phyloP scores from a whole-genome alignment of 345 rosid genomes.

The Chamaenerion angustifolium region DNA sequence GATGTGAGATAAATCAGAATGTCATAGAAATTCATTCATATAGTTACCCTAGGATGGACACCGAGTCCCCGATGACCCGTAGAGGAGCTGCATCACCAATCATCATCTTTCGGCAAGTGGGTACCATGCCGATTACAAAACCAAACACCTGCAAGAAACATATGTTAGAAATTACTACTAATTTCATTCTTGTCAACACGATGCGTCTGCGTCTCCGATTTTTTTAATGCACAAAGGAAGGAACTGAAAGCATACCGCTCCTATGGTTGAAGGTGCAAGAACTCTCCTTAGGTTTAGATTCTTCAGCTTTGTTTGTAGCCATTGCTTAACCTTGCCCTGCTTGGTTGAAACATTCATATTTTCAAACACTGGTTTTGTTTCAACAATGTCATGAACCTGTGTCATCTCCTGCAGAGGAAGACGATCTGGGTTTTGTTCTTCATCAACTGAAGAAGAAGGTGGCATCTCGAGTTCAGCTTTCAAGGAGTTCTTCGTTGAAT shows the following conservation, averaged over 20 bases:
- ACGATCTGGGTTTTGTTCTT: slow-evolving; percentile 9
- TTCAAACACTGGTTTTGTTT: too few species aligned
- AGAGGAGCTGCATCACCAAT: slow-evolving; percentile 29
- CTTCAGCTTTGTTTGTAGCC: slow-evolving; percentile 2
- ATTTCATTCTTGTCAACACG: too few species aligned
- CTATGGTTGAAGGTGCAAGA: slow-evolving; percentile 31
- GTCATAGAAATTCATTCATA: too few species aligned
- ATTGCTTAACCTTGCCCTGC: slow-evolving; percentile 7
- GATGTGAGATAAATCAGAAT: too few species aligned
- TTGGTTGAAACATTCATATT: too few species aligned
- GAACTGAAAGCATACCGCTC: slow-evolving; percentile 13
- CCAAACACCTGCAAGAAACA: slow-evolving; percentile 15
- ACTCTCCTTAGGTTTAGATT: slow-evolving; percentile 15
- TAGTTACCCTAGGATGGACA: slow-evolving; percentile 20
- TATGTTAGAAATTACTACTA: neutral
- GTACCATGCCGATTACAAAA: slow-evolving; percentile 16
- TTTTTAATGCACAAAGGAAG: too few species aligned
- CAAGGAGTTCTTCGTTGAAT: slow-evolving; percentile 6
- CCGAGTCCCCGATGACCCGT: slow-evolving; percentile 17
- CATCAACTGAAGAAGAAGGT: slow-evolving; percentile 2
- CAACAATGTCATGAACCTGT: too few species aligned
- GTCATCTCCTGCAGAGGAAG: slow-evolving; percentile 15
- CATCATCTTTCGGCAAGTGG: slow-evolving; percentile 13
- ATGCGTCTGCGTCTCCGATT: too few species aligned
- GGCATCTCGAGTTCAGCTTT: slow-evolving; percentile 4